phyloP scores from a whole-genome alignment of 257 asterid species.

The Solanum appendiculatum region DNA sequence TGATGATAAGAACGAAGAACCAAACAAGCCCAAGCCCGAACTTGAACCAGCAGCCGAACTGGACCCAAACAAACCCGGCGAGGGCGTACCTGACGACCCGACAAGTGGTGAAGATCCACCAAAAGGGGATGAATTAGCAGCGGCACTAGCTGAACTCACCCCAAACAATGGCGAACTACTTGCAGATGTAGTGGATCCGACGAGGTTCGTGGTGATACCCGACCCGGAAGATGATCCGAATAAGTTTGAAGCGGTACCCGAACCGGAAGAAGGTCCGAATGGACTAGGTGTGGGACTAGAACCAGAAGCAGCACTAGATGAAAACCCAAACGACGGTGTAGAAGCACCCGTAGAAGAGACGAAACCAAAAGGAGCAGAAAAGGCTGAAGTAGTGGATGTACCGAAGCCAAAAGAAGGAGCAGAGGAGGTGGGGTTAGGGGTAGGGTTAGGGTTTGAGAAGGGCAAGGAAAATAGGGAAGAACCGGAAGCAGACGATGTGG shows the following conservation, averaged over 20 bases:
- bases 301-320: conserved; percentile 22
- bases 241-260: conserved; percentile 23
- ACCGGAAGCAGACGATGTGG: not conserved
- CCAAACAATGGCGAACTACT: conserved; percentile 21
- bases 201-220: conserved; percentile 2
- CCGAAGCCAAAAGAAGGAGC: conserved; percentile 34
- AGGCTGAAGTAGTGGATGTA: not conserved
- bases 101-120: not conserved
- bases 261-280: conserved; percentile 21
- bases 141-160: not conserved
- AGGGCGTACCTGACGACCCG: conserved; percentile 15
- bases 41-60: not conserved
- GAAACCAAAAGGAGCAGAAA: conserved; percentile 16
- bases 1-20: not conserved
- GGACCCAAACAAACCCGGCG: conserved; percentile 13
- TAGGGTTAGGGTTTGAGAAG: not conserved
- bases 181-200: conserved; percentile 6
- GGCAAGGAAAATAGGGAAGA: conserved; percentile 14
- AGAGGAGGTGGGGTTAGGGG: conserved; percentile 15
- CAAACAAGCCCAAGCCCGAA: not conserved
- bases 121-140: conserved; percentile 1
- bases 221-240: conserved; percentile 30
- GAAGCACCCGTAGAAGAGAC: conserved; percentile 9
- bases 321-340: conserved; percentile 15
- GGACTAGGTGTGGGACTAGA: conserved; percentile 24